phyloP scores from a whole-genome alignment of 78 protist genomes.

The Chrysochromulina parva region DNA sequence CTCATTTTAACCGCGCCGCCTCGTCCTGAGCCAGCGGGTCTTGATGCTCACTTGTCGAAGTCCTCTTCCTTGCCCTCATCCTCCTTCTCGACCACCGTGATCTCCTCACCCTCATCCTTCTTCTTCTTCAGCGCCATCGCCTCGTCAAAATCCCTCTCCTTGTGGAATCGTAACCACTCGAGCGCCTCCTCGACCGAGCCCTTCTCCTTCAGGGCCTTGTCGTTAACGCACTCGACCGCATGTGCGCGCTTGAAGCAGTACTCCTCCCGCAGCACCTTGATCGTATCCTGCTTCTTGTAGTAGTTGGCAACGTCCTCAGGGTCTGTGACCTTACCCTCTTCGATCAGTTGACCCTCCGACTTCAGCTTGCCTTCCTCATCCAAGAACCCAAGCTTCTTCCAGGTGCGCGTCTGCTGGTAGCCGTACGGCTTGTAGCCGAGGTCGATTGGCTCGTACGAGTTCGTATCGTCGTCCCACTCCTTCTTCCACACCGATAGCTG shows the following conservation, averaged over 20 bases:
- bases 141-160: not conserved
- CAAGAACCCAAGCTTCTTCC: slow-evolving; percentile 2
- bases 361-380: not conserved
- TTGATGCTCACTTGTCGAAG: no score
- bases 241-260: not conserved
- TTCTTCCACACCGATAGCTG: slow-evolving; percentile 15
- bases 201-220: not conserved
- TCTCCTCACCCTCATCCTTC: not conserved
- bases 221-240: not conserved
- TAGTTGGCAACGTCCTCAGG: not conserved
- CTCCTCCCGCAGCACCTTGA: not conserved
- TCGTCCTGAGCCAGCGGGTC: no score
- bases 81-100: not conserved
- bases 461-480: slow-evolving; percentile 14
- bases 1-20: no score
- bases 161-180: not conserved
- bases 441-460: not conserved
- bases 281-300: not conserved
- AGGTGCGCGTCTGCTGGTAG: not conserved
- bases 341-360: not conserved
- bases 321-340: not conserved
- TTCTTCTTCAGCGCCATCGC: not conserved
- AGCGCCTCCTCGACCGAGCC: not conserved
- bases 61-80: not conserved
- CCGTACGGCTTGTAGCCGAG: not conserved